These are phyloP conservation scores for Dactylella cylindrospora DNA, from an alignment of 2,329 filamentous ascomycete species.

Conservation along the genomic window DNA sequence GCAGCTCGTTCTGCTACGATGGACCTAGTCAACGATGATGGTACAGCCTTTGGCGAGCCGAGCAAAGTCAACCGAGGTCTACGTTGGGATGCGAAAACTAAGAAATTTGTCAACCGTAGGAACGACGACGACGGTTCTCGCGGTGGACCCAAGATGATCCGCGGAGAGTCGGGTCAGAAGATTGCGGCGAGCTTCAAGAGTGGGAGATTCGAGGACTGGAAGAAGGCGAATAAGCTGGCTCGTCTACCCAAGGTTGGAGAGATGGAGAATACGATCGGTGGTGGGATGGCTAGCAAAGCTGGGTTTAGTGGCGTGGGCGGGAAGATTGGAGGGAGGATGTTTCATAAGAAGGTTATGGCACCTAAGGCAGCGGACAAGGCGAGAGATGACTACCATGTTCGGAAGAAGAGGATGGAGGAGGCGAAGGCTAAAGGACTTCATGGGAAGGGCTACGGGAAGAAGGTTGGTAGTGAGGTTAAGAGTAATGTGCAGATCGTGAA, in stretches of 20 bases:
- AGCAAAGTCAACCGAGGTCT: constrained; percentile 67
- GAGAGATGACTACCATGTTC: constrained; percentile 83
- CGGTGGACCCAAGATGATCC: constrained; percentile 67
- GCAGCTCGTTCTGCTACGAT: constrained; percentile 85
- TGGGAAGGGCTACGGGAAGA: constrained; percentile 70
- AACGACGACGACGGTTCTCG: constrained; percentile 94
- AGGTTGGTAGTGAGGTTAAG: constrained; percentile 74
- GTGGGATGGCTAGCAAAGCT: constrained; percentile 50
- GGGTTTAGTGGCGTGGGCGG: constrained; percentile 63
- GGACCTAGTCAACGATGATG: constrained; percentile 90
- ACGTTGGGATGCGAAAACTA: constrained; percentile 96
- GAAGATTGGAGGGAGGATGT: constrained; percentile 47
- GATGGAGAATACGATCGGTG: constrained; percentile 59
- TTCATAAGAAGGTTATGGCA: constrained; percentile 78
- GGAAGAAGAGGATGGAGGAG: constrained; percentile 85
- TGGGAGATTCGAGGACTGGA: constrained; percentile 91
- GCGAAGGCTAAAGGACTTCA: constrained; percentile 78
- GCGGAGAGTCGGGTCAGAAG: constrained; percentile 90
- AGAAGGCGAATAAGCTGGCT: constrained; percentile 77
- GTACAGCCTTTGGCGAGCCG: constrained; percentile 70
- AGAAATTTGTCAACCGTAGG: constrained; percentile 86
- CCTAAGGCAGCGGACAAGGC: constrained; percentile 93
- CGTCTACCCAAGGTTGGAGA: constrained; percentile 81
- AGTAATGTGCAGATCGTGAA: constrained; percentile 81
- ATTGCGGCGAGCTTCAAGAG: constrained; percentile 92